Conservation (phyloP, 1,284 basidiomycete genomes). For the Ustilago loliicola region DNA sequence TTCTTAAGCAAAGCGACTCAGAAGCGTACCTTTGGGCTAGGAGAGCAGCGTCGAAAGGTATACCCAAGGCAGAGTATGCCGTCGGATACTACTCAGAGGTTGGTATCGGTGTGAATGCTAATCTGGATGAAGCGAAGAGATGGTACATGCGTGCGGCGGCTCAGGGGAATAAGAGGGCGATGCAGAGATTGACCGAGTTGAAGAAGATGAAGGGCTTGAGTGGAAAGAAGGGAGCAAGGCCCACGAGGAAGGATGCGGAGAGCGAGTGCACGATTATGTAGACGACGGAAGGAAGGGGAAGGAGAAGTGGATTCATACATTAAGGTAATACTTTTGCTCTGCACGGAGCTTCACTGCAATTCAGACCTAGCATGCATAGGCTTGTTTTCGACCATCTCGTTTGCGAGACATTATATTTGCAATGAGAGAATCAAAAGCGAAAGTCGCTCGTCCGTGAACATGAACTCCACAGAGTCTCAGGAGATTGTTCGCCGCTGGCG, state of each 20-base stretch:
- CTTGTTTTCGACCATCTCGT: too few species aligned
- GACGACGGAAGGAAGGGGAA: neutral
- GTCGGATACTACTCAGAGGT: slow-evolving; percentile 92
- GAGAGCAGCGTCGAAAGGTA: slow-evolving; percentile 72
- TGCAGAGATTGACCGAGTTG: slow-evolving; percentile 89
- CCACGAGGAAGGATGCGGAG: slow-evolving; percentile 62
- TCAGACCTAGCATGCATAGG: too few species aligned
- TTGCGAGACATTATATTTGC: too few species aligned
- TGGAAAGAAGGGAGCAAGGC: slow-evolving; percentile 56
- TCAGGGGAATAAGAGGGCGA: slow-evolving; percentile 93
- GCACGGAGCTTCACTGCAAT: too few species aligned
- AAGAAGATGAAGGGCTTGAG: slow-evolving; percentile 69
- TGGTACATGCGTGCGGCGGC: slow-evolving; percentile 93
- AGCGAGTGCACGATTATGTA: slow-evolving; percentile 63
- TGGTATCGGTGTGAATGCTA: slow-evolving; percentile 96
- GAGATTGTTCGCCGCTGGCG: too few species aligned
- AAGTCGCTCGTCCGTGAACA: too few species aligned
- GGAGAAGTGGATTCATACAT: too few species aligned
- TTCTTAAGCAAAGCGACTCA: slow-evolving; percentile 95
- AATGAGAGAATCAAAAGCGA: too few species aligned
- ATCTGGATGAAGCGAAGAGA: slow-evolving; percentile 93
- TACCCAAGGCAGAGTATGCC: slow-evolving; percentile 80
- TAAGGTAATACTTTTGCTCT: too few species aligned
- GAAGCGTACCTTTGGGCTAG: slow-evolving; percentile 83
- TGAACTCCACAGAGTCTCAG: too few species aligned